Conservation (phyloP, 441 rosid genomes). For the Arabidopsis hybrid region DNA sequence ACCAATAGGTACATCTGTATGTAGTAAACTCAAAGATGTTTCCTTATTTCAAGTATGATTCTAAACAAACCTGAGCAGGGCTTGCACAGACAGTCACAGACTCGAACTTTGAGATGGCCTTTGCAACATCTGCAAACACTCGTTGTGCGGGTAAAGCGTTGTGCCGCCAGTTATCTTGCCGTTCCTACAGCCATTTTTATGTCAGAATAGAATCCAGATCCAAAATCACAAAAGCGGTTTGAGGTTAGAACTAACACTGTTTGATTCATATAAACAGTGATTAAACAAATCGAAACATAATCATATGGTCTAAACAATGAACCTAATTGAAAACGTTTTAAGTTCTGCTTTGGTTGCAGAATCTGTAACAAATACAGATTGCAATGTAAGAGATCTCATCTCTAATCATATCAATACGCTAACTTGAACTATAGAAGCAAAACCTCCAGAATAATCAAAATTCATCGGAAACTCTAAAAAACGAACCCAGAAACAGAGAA, state of each 20-base stretch:
- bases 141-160: constrained; percentile 65
- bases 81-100: constrained; percentile 88
- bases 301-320: background rate
- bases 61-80: constrained; percentile 67
- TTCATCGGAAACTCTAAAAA: background rate
- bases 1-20: background rate
- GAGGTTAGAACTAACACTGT: constrained; percentile 15
- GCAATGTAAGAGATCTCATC: background rate
- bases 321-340: background rate
- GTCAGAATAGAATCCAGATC: constrained; percentile 12
- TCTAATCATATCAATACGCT: background rate
- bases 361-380: background rate
- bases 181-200: constrained; percentile 61
- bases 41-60: background rate
- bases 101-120: constrained; percentile 78
- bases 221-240: background rate
- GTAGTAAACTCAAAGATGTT: background rate
- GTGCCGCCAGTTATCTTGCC: constrained; percentile 91
- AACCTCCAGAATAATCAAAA: background rate
- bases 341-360: constrained; percentile 1
- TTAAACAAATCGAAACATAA: background rate
- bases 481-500: constrained; percentile 12
- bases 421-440: constrained; percentile 12
- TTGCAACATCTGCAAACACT: constrained; percentile 69
- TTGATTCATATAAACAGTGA: constrained; percentile 20